Percentiles rank a stretch among this genome's conserved stretches.
Evolutionary conservation across 2,329 filamentous ascomycete species (phyloP).

Genomic region (Chalara sp.): DNA sequence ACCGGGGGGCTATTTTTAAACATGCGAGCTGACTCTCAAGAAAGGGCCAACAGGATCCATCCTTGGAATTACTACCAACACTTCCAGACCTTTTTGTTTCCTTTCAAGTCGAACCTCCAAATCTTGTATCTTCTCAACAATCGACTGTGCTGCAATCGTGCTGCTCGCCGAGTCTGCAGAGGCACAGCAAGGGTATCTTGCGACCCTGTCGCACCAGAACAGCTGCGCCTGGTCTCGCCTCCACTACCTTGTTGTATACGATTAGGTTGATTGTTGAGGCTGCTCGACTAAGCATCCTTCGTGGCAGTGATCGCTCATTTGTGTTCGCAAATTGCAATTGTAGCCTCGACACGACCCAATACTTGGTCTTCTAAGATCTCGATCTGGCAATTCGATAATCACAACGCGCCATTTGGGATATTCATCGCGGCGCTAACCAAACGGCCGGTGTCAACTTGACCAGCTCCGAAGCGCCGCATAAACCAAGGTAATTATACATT

Average conservation of each 20-base stretch:
- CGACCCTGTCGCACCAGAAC: conserved; percentile 1
- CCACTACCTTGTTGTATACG: conserved; percentile 4
- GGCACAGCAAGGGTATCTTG: conserved; percentile 9
- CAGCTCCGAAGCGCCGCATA: conserved; percentile 17
- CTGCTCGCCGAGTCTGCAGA: not conserved
- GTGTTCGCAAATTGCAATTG: conserved; percentile 3
- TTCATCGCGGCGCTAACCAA: conserved; percentile 14
- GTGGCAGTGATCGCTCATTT: conserved; percentile 13
- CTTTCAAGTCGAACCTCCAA: conserved; percentile 7
- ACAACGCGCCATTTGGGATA: conserved; percentile 12
- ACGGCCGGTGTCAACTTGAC: conserved; percentile 15
- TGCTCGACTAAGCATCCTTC: conserved; percentile 14
- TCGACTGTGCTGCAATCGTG: conserved; percentile 7
- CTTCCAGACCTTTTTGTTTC: no score
- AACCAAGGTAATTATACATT: no score
- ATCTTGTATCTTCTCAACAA: conserved; percentile 6
- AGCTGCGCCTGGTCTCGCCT: conserved; percentile 11
- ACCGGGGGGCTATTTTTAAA: no score
- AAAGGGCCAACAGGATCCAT: no score
- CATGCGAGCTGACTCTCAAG: no score
- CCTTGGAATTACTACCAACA: no score
- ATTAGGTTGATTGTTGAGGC: conserved; percentile 11
- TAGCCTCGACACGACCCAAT: conserved; percentile 4
- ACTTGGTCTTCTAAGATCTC: conserved; percentile 4
- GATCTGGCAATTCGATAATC: conserved; percentile 9